Evolutionary conservation across 2,329 filamentous ascomycete genomes (phyloP), one percentile per base, ranked within the genome.

Genomic region (Penicillium paneum): DNA sequence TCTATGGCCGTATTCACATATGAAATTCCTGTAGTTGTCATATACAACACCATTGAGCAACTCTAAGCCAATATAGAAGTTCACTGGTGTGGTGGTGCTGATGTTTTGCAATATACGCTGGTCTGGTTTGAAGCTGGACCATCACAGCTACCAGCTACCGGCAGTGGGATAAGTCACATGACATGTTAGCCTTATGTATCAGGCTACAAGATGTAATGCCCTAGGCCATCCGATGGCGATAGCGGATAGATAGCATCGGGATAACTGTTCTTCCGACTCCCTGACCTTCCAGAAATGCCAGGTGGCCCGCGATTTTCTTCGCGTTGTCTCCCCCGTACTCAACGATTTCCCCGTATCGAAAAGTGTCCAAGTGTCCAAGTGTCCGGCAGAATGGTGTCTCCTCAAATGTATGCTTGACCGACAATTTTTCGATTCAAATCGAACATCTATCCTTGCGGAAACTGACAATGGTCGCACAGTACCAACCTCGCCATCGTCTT

Each of bases 401-500:
- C 85, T 66, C 85, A 87, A 74, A 78, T 87, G 85, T 87, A 78
- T 70, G 83, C 71, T 53, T 36, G 26, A 50, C 39, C 8, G 24
- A 10, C 12, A 52, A 47, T 17, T 44, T 34, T 32, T 43, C 11
- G 19, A 31, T 39, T n/a, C 5, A 5, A n/a, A 36, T 28, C n/a
- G n/a, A n/a, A 40, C n/a, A 8, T 11, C 19, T 48, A n/a, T 49
- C 28, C 51, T 12, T 35, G 40, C 19, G 8, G 31, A 36, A 31
- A 54, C 45, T 53, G 28, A 50, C 28, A 56, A 56, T 58, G 58
- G 51, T 60, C 64, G 35, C 42, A 41, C 76, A 96, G 91, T 69
- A 90, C 89, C 75, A 96, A 96, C 83, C 83, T 96, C 75, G 81
- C 90, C 80, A 91, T 96, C 86, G 92, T 96, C 79, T 85, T 96